phyloP scores from a whole-genome alignment of 1,284 basidiomycete species.

The Ceratobasidium sp. region DNA sequence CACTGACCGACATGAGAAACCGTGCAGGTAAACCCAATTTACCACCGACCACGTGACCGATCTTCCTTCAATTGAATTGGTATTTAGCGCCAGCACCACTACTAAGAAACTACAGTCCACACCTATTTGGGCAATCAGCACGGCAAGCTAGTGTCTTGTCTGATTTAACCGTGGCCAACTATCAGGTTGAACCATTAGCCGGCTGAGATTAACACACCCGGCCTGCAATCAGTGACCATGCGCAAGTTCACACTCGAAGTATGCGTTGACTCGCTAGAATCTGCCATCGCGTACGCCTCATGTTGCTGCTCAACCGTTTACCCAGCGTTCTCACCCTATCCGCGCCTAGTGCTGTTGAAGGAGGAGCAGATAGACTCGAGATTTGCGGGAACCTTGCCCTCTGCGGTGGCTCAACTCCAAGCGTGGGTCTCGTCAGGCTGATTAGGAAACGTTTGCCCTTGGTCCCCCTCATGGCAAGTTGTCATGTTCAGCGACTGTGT shows the following conservation, averaged over 20 bases:
- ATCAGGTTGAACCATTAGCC: background rate
- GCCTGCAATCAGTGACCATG: too few relatives aligned
- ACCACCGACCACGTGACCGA: conserved; percentile 27
- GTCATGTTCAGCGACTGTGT: background rate
- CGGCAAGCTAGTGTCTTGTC: background rate
- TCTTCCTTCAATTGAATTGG: conserved; percentile 6
- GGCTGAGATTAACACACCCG: background rate
- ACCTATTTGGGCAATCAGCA: conserved; percentile 18
- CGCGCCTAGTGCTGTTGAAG: conserved; percentile 68
- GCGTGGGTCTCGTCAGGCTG: conserved; percentile 71
- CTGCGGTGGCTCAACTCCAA: conserved; percentile 84
- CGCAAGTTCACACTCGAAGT: conserved; percentile 42
- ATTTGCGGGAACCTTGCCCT: conserved; percentile 77
- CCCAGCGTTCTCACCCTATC: background rate
- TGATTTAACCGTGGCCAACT: background rate
- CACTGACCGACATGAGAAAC: conserved; percentile 45
- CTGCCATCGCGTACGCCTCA: conserved; percentile 45
- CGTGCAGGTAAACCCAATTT: conserved; percentile 10
- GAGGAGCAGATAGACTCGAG: conserved; percentile 80
- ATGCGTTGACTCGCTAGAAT: conserved; percentile 49
- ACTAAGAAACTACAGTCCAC: background rate
- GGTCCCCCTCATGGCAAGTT: conserved; percentile 74
- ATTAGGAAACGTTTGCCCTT: conserved; percentile 65
- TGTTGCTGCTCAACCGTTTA: conserved; percentile 11
- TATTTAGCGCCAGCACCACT: conserved; percentile 25